phyloP scores from a whole-genome alignment of 2,329 filamentous ascomycete species.

The Dothideomycetidae sp. region DNA sequence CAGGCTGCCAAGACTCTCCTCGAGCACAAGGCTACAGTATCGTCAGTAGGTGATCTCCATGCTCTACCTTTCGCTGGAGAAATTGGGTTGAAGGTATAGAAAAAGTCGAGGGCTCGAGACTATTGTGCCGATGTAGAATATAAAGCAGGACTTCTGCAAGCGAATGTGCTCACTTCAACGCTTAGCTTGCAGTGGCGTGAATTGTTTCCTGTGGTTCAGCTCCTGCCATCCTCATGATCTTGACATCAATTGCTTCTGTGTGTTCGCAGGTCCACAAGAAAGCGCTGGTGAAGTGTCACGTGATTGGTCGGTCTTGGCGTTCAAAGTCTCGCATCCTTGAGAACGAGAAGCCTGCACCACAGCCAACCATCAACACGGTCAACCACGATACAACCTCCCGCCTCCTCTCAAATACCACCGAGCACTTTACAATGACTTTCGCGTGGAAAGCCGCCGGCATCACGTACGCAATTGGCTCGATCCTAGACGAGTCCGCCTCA shows the following conservation, averaged over 20 bases:
- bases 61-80: constrained; percentile 87
- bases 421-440: constrained; percentile 64
- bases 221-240: too few relatives aligned
- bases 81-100: constrained; percentile 86
- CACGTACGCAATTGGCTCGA: constrained; percentile 52
- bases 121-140: constrained; percentile 9
- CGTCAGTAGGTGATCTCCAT: constrained; percentile 81
- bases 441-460: constrained; percentile 97
- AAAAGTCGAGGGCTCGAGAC: constrained; percentile 16
- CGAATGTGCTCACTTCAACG: too few relatives aligned
- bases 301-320: constrained; percentile 7
- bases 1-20: constrained; percentile 81
- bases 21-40: constrained; percentile 76
- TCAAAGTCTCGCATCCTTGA: neutral
- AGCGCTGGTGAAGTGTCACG: constrained; percentile 5
- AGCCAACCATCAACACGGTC: neutral
- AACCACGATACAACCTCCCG: constrained; percentile 5
- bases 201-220: too few relatives aligned
- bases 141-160: constrained; percentile 3
- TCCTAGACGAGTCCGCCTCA: constrained; percentile 1
- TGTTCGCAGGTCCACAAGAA: too few relatives aligned
- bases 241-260: too few relatives aligned
- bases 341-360: neutral
- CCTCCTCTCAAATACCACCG: constrained; percentile 21
- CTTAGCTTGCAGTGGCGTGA: too few relatives aligned